phyloP scores from a whole-genome alignment of 164 flowering plant species.

The Litsea cubeba region DNA sequence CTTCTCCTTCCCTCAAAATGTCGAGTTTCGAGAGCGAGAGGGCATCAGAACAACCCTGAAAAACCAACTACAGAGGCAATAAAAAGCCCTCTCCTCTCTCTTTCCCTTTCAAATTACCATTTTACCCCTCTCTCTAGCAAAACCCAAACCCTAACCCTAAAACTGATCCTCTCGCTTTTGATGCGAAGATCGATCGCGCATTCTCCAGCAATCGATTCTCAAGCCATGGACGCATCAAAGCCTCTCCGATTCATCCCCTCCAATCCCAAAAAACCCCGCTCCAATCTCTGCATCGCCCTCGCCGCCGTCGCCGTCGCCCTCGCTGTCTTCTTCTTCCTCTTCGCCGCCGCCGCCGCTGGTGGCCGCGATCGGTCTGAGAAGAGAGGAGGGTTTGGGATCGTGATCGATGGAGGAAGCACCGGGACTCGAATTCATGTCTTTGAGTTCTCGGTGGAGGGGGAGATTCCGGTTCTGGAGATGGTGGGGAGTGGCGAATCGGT shows the following conservation, averaged over 20 bases:
- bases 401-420: constrained; percentile 94
- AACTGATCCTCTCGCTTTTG: constrained; percentile 24
- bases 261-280: constrained; percentile 17
- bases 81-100: constrained; percentile 7
- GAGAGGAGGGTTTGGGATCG: constrained; percentile 34
- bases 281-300: constrained; percentile 15
- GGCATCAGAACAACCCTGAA: too few species aligned
- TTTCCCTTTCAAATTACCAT: too few species aligned
- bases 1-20: too few species aligned
- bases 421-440: constrained; percentile 87
- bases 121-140: neutral
- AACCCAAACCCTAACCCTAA: neutral
- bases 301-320: constrained; percentile 14
- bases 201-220: constrained; percentile 7
- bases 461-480: neutral
- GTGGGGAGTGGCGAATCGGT: constrained; percentile 24
- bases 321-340: constrained; percentile 22
- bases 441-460: constrained; percentile 19
- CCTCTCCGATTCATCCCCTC: constrained; percentile 17
- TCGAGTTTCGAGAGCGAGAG: too few species aligned
- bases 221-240: constrained; percentile 55
- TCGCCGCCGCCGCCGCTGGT: constrained; percentile 6
- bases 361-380: neutral
- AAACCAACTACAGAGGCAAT: too few species aligned
- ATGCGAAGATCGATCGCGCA: constrained; percentile 71